Evolutionary conservation across 139 green algal genomes (phyloP), one percentile per base, ranked within the genome.

Genomic region (Bryopsis sp.): DNA sequence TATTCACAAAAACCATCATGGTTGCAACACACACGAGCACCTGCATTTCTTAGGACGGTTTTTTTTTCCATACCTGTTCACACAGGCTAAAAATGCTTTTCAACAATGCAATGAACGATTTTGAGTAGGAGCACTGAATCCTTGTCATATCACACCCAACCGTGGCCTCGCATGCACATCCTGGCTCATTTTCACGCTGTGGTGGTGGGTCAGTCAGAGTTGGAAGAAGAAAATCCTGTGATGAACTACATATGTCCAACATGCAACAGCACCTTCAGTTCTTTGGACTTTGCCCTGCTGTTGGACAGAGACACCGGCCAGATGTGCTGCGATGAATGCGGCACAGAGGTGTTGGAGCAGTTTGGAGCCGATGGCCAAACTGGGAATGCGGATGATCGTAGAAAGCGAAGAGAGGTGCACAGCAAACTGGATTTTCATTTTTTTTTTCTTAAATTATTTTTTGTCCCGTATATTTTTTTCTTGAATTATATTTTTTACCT

Each of bases 241-340:
- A 64, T 73, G 65, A 28, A 58, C 5, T 63, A 70, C 60, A 58
- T 37, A n/a, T 74, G 68, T 35, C 66, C 57, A 1, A 3, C 31
- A 43, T 78, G 72, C 39, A 61, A 62, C 66, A 75, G 48, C 47
- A 24, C 38, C 39, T 78, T 66, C 60, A 63, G 19, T 54, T 70
- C 47, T 50, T 60, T 78, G 31, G 67, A 78, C 19, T 69, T 78
- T 19, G 64, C 68, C 31, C 22, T 64, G 19, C 35, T 78, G 5
- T 24, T 72, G 47, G 33, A 37, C 31, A 2, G 11, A 11, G 35
- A 47, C 37, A 72, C 24, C 2, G 68, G 15, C 2, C 37, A 74
- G 35, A 65, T 78, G 31, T 28, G 5, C 2, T 78, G 73, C 47
- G 60, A 47, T 39, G 68, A 75, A 33, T 78, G 73, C 48, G 50